Evolutionary conservation across 75 land plant genomes (phyloP), one percentile per base, ranked within the genome.

Genomic region (Sequoia sempervirens): DNA sequence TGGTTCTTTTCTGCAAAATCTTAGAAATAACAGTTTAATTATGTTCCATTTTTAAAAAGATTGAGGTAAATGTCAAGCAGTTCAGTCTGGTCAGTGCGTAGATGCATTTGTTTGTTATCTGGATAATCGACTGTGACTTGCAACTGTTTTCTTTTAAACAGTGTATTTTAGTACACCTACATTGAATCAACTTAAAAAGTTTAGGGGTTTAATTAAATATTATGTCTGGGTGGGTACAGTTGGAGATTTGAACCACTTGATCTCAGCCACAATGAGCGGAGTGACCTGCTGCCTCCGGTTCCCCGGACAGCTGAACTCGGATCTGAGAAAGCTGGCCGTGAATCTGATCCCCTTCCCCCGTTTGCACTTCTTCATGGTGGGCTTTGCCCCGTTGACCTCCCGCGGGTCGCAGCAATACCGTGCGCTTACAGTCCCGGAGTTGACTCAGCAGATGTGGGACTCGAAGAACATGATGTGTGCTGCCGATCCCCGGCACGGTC

Each of bases 261-360:
- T 92, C 20, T 92, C 93, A 30, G 92, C 93, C 37, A 92, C 93
- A 32, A 92, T 92, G 93, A 90, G 92, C 80, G 93, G 93, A 0
- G 93, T 92, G 1, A 92, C 93, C 18, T 92, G 93, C 72, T 92
- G 94, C 64, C 84, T 92, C 15, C 74, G 93, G 26, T 91, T 91
- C 86, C 92, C 90, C 3, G 90, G 92, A 0, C 90, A 90, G 81
- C 90, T 90, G 32, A 87, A 87, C 79, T 87, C 89, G 5, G 89
- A 87, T 50, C 84, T 87, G 26, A 54, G 90, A 34, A 89, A 89
- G 75, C 81, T 89, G 72, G 90, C 90, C 34, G 93, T 91, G 17
- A 89, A 89, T 69, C 84, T 91, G 43, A 85, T 91, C 46, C 93
- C 93, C 17, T 91, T 91, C 85, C 93, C 93, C 50, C 91, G 93